Evolutionary conservation across 192 early-diverging fungal species (phyloP).

Genomic region (Coemansia sp.): DNA sequence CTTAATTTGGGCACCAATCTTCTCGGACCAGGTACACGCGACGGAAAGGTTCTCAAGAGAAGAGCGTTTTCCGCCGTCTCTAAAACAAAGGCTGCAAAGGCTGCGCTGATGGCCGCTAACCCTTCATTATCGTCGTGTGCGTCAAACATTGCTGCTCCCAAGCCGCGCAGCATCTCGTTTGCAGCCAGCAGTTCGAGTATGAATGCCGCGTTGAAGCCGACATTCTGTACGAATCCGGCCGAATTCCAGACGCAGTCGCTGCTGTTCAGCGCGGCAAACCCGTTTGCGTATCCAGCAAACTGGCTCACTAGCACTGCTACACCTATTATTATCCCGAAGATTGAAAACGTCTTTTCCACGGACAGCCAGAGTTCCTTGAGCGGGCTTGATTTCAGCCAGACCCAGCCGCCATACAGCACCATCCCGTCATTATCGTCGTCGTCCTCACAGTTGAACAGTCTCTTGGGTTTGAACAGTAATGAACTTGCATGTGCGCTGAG

Average conservation of each 20-base stretch:
- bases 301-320: constrained; percentile 5
- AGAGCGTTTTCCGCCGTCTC: constrained; percentile 20
- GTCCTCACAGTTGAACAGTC: neutral
- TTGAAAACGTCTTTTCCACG: neutral
- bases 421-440: neutral
- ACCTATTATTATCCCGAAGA: neutral
- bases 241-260: constrained; percentile 4
- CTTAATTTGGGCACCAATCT: neutral
- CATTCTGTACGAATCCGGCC: neutral
- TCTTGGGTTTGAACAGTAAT: neutral
- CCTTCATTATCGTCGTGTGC: neutral
- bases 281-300: constrained; percentile 5
- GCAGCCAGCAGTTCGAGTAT: neutral
- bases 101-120: neutral
- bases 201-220: neutral
- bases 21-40: neutral
- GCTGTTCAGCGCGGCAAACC: neutral
- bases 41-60: constrained; percentile 22
- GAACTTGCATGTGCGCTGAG: constrained; percentile 1
- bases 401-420: neutral
- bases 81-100: constrained; percentile 11
- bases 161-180: constrained; percentile 32
- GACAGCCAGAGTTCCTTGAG: neutral
- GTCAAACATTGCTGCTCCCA: constrained; percentile 4
- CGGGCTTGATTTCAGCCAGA: neutral